Percentiles rank a stretch among this genome's conserved stretches.
Evolutionary conservation across 2,329 filamentous ascomycete genomes (phyloP).

Genomic region (Fusarium clavum): DNA sequence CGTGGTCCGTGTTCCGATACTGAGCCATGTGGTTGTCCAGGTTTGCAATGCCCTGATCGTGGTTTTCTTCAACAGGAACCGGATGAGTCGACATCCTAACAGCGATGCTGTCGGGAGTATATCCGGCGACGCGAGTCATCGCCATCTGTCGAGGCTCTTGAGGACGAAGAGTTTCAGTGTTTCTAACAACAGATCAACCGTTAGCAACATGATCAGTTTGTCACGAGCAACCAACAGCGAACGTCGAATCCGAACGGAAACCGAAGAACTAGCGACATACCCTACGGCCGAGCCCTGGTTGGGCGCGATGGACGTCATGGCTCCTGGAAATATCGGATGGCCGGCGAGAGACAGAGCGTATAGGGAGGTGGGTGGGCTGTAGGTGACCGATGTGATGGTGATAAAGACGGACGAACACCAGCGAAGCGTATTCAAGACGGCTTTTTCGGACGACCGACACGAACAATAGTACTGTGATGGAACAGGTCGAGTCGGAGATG

Average conservation of each 20-base stretch:
- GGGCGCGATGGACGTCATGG: constrained; percentile 24
- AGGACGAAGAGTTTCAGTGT: neutral
- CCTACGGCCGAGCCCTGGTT: constrained; percentile 21
- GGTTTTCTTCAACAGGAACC: neutral
- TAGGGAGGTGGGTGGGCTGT: neutral
- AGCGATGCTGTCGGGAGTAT: constrained; percentile 9
- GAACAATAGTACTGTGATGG: neutral
- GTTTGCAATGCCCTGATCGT: neutral
- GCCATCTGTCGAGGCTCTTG: constrained; percentile 9
- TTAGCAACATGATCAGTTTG: constrained; percentile 16
- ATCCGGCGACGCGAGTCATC: neutral
- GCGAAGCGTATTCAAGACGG: neutral
- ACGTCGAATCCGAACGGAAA: neutral
- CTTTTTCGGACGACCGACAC: constrained; percentile 8
- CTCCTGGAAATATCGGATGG: neutral
- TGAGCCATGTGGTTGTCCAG: constrained; percentile 16
- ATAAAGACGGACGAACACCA: neutral
- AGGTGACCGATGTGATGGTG: neutral
- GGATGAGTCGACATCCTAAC: neutral
- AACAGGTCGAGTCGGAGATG: neutral
- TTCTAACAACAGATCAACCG: constrained; percentile 5
- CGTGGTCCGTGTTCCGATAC: neutral
- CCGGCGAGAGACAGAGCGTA: neutral
- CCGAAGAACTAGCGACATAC: constrained; percentile 17
- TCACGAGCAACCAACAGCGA: neutral